phyloP scores from a whole-genome alignment of 495 filamentous ascomycete genomes.

The Pseudoneurospora amorphoporcata region DNA sequence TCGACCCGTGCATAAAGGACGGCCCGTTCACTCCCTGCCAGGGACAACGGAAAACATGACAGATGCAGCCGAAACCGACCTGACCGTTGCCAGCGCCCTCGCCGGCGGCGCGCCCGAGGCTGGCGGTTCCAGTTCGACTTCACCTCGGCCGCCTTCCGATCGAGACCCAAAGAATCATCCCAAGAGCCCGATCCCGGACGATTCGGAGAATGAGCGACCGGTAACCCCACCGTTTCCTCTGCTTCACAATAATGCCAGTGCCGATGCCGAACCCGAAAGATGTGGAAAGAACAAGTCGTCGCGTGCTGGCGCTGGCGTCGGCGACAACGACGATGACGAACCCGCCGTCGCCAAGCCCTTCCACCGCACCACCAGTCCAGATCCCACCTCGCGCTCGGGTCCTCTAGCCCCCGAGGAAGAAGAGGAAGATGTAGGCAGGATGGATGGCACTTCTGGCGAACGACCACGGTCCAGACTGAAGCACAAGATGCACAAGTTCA shows the following conservation, averaged over 20 bases:
- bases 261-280: conserved; percentile 19
- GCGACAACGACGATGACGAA: conserved; percentile 55
- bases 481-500: conserved; percentile 90
- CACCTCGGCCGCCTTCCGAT: neutral
- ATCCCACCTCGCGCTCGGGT: conserved; percentile 25
- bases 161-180: neutral
- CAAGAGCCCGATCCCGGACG: neutral
- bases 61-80: conserved; percentile 1
- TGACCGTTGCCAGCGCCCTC: neutral
- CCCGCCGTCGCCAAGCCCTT: conserved; percentile 53
- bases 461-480: conserved; percentile 38
- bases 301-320: conserved; percentile 13
- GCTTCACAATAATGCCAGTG: conserved; percentile 33
- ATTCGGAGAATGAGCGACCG: neutral
- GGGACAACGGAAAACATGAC: neutral
- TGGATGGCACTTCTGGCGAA: conserved; percentile 9
- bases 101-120: neutral
- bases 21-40: neutral
- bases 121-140: neutral
- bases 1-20: neutral
- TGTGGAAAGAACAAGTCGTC: conserved; percentile 4
- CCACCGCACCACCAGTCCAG: conserved; percentile 49
- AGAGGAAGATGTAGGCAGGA: conserved; percentile 37
- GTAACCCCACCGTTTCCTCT: conserved; percentile 28
- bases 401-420: conserved; percentile 14